Conservation (phyloP, 306 rosid genomes). For the Trifolium dubium region DNA sequence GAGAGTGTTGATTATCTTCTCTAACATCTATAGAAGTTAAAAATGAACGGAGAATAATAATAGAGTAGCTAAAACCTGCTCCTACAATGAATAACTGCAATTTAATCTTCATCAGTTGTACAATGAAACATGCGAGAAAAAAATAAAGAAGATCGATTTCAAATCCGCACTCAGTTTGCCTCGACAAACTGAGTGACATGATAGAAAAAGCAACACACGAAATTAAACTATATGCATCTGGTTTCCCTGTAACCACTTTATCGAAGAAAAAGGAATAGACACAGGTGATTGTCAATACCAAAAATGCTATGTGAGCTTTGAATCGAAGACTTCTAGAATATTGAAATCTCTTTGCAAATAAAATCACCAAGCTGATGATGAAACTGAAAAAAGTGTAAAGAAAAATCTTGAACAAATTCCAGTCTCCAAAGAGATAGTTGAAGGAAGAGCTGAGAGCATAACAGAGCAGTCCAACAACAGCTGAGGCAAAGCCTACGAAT, state of each 20-base stretch:
- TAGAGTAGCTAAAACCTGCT: neutral
- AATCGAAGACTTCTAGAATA: neutral
- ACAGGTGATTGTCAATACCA: neutral
- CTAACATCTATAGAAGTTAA: neutral
- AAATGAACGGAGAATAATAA: constrained; percentile 12
- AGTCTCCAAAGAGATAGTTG: constrained; percentile 21
- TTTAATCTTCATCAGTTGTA: constrained; percentile 34
- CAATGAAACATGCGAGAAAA: neutral
- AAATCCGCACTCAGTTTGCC: too few species aligned
- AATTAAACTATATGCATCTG: constrained; percentile 7
- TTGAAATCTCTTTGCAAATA: neutral
- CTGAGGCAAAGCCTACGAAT: neutral
- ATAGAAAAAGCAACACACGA: constrained; percentile 27
- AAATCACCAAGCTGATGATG: neutral
- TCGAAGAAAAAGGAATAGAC: neutral
- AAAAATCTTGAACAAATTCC: constrained; percentile 17
- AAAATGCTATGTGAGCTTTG: neutral
- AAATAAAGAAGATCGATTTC: constrained; percentile 26
- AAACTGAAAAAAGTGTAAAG: neutral
- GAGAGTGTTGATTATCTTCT: neutral
- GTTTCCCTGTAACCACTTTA: neutral
- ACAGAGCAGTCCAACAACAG: constrained; percentile 18
- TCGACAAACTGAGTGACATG: constrained; percentile 15
- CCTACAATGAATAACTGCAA: neutral
- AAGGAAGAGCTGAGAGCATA: constrained; percentile 30